A percentile compares a stretch with the other conserved stretches of the same genome.
Evolutionary conservation across 345 rosid genomes (phyloP).

Genomic region (Balakata baccata): DNA sequence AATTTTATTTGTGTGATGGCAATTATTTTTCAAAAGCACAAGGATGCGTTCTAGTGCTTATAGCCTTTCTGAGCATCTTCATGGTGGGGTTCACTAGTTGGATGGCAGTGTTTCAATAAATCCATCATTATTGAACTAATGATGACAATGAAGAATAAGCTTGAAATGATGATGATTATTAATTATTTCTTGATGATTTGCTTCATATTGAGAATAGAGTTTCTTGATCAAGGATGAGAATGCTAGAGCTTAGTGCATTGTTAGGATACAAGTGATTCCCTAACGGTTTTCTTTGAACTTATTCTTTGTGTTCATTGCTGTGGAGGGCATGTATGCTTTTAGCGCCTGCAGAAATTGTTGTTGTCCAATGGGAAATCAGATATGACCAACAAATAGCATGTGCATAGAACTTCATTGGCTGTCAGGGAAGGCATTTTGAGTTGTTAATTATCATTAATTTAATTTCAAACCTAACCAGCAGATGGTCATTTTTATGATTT

Average conservation of each 20-base stretch:
- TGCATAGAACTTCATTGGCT: background rate
- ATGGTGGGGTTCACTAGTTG: background rate
- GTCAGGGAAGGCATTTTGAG: background rate
- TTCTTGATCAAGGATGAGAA: background rate
- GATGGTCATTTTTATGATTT: background rate
- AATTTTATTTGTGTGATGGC: background rate
- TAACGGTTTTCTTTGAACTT: background rate
- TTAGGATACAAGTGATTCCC: background rate
- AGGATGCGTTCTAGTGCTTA: too few relatives aligned
- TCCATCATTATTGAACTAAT: background rate
- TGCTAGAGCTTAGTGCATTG: background rate
- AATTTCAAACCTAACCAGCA: background rate
- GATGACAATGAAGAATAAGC: too few relatives aligned
- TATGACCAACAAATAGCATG: background rate
- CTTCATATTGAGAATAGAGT: background rate
- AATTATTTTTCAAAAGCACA: too few relatives aligned
- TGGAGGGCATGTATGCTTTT: background rate
- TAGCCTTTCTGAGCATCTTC: background rate
- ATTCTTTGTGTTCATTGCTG: background rate
- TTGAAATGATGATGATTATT: background rate
- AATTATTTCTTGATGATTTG: background rate
- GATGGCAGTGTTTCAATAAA: background rate
- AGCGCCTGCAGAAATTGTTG: background rate
- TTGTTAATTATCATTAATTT: background rate
- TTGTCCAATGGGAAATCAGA: background rate